These are phyloP conservation scores for Wickerhamiella spandovensis DNA, from an alignment of 805 yeast genomes.

Conservation along the genomic window DNA sequence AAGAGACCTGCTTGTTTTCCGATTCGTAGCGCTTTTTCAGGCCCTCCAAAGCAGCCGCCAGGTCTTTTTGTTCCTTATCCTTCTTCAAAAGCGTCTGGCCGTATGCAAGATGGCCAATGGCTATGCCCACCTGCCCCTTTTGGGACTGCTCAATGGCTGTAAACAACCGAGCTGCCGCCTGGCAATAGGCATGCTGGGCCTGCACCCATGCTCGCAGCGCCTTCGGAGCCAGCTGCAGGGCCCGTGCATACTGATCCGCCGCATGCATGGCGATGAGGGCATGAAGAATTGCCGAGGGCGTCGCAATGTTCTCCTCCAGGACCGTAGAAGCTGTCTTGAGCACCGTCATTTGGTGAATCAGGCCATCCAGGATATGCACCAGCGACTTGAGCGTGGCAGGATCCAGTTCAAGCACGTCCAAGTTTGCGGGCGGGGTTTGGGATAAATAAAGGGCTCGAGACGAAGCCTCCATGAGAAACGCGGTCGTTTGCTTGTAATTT, in stretches of 20 bases:
- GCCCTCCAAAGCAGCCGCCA: constrained; percentile 10
- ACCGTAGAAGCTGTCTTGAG: not conserved
- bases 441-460: constrained; percentile 14
- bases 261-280: constrained; percentile 23
- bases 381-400: constrained; percentile 16
- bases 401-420: constrained; percentile 12
- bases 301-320: constrained; percentile 6
- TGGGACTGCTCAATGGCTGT: constrained; percentile 20
- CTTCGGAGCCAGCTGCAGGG: constrained; percentile 16
- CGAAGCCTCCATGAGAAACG: constrained; percentile 18
- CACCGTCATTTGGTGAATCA: constrained; percentile 16
- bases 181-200: constrained; percentile 15
- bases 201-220: constrained; percentile 18
- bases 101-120: constrained; percentile 17
- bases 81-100: not conserved
- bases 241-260: constrained; percentile 20
- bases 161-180: constrained; percentile 19
- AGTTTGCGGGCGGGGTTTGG: not conserved
- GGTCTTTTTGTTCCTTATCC: not conserved
- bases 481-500: constrained; percentile 17
- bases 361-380: constrained; percentile 16
- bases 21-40: constrained; percentile 14
- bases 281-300: constrained; percentile 18
- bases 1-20: constrained; percentile 22
- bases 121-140: constrained; percentile 19